Evolutionary conservation across 1,139 yeast genomes (phyloP).

Genomic region (Hemisphaericaspora xylofermentans): DNA sequence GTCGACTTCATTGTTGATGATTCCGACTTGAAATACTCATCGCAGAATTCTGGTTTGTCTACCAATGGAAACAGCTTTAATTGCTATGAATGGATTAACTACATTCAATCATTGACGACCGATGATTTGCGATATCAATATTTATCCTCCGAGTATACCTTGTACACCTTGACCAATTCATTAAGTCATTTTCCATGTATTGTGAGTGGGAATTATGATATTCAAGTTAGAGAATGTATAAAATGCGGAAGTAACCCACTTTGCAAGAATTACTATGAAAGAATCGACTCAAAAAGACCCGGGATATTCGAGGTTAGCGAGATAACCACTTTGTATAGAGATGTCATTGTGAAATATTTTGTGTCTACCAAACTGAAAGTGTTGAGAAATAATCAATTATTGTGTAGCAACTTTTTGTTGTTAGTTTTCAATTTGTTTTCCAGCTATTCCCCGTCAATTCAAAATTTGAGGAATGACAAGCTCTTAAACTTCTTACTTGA

Average conservation of each 20-base stretch:
- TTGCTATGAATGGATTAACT: constrained; percentile 25
- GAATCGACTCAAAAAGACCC: constrained; percentile 24
- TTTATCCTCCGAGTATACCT: constrained; percentile 13
- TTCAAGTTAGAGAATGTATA: constrained; percentile 32
- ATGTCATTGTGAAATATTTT: constrained; percentile 22
- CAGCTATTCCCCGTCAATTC: constrained; percentile 42
- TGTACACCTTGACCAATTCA: constrained; percentile 36
- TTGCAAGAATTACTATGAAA: constrained; percentile 22
- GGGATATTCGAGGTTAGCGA: constrained; percentile 21
- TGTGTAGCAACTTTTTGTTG: constrained; percentile 44
- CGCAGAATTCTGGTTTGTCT: neutral
- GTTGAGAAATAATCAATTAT: constrained; percentile 21
- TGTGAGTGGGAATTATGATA: constrained; percentile 31
- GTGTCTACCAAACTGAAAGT: constrained; percentile 4
- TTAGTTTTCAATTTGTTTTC: constrained; percentile 47
- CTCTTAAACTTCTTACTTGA: constrained; percentile 25
- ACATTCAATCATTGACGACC: constrained; percentile 15
- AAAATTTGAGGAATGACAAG: constrained; percentile 18
- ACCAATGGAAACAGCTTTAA: constrained; percentile 5
- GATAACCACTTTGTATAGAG: constrained; percentile 23
- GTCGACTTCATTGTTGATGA: constrained; percentile 8
- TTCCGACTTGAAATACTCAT: constrained; percentile 1
- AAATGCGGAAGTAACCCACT: constrained; percentile 37
- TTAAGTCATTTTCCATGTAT: constrained; percentile 48
- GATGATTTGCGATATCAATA: constrained; percentile 6